These are phyloP conservation scores for Xylariales sp. DNA, from an alignment of 2,329 filamentous ascomycete genomes.

Conservation along the genomic window DNA sequence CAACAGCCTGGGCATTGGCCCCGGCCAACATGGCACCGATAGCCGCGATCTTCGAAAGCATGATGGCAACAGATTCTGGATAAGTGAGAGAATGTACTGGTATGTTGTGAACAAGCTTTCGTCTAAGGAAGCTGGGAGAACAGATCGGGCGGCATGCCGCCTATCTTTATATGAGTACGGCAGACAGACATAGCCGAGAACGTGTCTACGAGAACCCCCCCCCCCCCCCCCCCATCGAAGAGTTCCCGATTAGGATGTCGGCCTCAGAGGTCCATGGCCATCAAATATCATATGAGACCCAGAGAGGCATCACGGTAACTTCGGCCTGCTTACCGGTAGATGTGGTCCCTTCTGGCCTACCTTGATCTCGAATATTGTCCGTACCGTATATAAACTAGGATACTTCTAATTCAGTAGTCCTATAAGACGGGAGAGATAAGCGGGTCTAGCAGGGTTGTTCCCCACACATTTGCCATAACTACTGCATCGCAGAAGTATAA, in stretches of 20 bases:
- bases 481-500: neutral
- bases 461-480: neutral
- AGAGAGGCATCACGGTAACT: slow-evolving; percentile 1
- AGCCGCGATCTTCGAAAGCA: slow-evolving; percentile 22
- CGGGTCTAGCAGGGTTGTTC: slow-evolving; percentile 1
- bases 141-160: neutral
- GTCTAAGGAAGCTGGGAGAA: neutral
- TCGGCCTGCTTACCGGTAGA: slow-evolving; percentile 6
- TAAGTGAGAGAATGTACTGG: neutral
- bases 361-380: neutral
- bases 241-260: slow-evolving; percentile 5
- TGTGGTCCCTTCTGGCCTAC: neutral
- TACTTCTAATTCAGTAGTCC: no score
- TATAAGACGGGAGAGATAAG: slow-evolving; percentile 3
- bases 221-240: no score
- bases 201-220: no score
- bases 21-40: slow-evolving; percentile 30
- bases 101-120: neutral
- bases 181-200: neutral
- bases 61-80: slow-evolving; percentile 9
- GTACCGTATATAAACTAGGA: neutral
- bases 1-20: slow-evolving; percentile 36
- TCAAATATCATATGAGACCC: neutral
- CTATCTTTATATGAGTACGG: slow-evolving; percentile 1
- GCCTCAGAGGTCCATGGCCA: slow-evolving; percentile 1